phyloP scores from a whole-genome alignment of 805 yeast species.

The Komagataella ulmi region DNA sequence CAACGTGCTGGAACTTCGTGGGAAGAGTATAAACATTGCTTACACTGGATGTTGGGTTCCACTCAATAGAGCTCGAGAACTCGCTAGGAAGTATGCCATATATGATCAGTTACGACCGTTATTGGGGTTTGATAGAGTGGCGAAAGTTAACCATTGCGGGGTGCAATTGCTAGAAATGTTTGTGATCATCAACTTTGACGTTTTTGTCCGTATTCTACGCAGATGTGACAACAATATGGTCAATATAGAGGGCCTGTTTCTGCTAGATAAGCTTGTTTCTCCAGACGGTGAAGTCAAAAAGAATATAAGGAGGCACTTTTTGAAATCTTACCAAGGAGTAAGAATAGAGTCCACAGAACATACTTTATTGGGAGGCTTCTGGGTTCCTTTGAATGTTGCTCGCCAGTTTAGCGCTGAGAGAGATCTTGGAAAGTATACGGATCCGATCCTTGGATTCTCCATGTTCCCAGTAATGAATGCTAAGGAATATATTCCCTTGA shows the following conservation, averaged over 20 bases:
- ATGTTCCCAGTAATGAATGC: neutral
- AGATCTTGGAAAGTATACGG: conserved; percentile 3
- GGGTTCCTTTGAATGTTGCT: conserved; percentile 10
- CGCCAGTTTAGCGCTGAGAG: conserved; percentile 8
- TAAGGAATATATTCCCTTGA: neutral
- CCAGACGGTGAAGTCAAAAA: conserved; percentile 5
- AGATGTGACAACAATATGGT: conserved; percentile 6
- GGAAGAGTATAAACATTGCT: neutral
- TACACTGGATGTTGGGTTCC: conserved; percentile 12
- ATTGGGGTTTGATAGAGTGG: conserved; percentile 12
- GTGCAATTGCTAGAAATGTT: conserved; percentile 12
- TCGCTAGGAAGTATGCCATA: conserved; percentile 9
- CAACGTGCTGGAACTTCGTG: conserved; percentile 1
- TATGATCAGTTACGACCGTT: conserved; percentile 8
- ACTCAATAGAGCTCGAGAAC: conserved; percentile 9
- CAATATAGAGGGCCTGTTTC: conserved; percentile 13
- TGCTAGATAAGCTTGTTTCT: conserved; percentile 5
- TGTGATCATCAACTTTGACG: conserved; percentile 6
- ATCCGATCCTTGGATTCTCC: neutral
- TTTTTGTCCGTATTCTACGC: conserved; percentile 12
- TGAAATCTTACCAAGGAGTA: conserved; percentile 4
- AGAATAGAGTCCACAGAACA: conserved; percentile 8
- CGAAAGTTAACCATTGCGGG: conserved; percentile 11
- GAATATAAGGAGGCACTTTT: conserved; percentile 7
- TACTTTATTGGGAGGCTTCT: conserved; percentile 16